phyloP scores from a whole-genome alignment of 2,329 filamentous ascomycete species.

The Alternaria incomplexa region DNA sequence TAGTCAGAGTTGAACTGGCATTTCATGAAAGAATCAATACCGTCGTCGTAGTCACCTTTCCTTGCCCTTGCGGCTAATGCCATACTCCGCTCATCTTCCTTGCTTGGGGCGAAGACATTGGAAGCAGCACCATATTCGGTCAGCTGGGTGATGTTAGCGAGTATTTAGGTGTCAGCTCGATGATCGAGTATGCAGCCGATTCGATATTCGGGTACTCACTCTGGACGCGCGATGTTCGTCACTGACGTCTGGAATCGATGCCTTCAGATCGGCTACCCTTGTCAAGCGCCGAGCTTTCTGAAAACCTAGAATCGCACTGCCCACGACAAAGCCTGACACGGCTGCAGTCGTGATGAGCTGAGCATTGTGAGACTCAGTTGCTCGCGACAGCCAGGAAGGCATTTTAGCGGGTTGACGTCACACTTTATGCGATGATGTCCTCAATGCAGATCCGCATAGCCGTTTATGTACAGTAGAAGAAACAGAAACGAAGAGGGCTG shows the following conservation, averaged over 20 bases:
- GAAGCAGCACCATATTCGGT: constrained; percentile 66
- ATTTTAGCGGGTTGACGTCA: constrained; percentile 33
- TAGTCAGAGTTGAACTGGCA: constrained; percentile 1
- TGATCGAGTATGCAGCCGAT: not conserved
- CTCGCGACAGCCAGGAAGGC: constrained; percentile 55
- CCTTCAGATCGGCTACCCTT: constrained; percentile 64
- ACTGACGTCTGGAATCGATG: constrained; percentile 64
- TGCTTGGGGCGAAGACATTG: constrained; percentile 46
- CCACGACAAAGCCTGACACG: constrained; percentile 56
- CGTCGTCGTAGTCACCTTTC: constrained; percentile 69
- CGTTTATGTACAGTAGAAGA: constrained; percentile 10
- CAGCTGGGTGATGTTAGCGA: constrained; percentile 53
- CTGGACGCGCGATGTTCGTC: constrained; percentile 58
- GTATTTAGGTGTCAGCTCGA: constrained; percentile 45
- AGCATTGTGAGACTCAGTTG: constrained; percentile 54
- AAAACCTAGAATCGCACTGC: constrained; percentile 62
- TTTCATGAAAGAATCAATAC: constrained; percentile 38
- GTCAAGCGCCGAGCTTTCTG: constrained; percentile 63
- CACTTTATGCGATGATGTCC: not conserved
- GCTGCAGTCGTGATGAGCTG: constrained; percentile 77
- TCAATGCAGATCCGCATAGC: not conserved
- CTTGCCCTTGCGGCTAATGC: constrained; percentile 66
- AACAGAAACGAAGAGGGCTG: not conserved
- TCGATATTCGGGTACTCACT: constrained; percentile 46
- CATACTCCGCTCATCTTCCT: constrained; percentile 65